Evolutionary conservation across 179 eudicot genomes (phyloP).

Genomic region (Silene noctiflora): DNA sequence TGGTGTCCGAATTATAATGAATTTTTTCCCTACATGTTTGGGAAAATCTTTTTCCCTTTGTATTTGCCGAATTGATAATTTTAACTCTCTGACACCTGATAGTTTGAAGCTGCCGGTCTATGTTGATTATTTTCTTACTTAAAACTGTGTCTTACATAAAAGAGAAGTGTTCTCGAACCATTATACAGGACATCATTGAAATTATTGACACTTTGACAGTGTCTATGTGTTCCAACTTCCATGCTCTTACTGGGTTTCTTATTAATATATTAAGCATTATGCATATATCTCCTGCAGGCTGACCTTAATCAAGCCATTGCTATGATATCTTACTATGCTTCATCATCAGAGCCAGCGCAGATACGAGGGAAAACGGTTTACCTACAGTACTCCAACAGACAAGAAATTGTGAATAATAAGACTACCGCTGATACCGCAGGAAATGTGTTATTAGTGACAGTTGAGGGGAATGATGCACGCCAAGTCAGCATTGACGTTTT

Average conservation of each 20-base stretch:
- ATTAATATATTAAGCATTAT: conserved; percentile 6
- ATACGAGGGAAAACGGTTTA: conserved; percentile 98
- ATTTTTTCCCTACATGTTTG: too few species aligned
- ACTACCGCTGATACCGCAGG: conserved; percentile 96
- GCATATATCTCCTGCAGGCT: conserved; percentile 42
- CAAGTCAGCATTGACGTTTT: conserved; percentile 97
- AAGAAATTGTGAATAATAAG: conserved; percentile 98
- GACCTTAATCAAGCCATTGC: conserved; percentile 97
- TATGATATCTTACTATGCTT: conserved; percentile 97
- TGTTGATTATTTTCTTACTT: neutral
- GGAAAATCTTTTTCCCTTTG: too few species aligned
- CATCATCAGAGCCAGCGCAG: conserved; percentile 99
- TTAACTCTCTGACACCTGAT: too few species aligned
- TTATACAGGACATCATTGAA: neutral
- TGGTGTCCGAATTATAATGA: neutral
- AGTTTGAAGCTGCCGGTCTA: neutral
- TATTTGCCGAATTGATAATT: too few species aligned
- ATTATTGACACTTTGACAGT: neutral
- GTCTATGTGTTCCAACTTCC: neutral
- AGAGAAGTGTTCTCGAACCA: neutral
- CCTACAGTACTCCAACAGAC: conserved; percentile 96
- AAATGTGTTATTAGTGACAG: conserved; percentile 88
- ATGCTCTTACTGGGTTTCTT: conserved; percentile 12
- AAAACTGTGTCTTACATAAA: neutral
- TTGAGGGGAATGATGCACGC: conserved; percentile 97